Evolutionary conservation across 495 filamentous ascomycete species (phyloP).

Genomic region (Pyronema omphalodes): DNA sequence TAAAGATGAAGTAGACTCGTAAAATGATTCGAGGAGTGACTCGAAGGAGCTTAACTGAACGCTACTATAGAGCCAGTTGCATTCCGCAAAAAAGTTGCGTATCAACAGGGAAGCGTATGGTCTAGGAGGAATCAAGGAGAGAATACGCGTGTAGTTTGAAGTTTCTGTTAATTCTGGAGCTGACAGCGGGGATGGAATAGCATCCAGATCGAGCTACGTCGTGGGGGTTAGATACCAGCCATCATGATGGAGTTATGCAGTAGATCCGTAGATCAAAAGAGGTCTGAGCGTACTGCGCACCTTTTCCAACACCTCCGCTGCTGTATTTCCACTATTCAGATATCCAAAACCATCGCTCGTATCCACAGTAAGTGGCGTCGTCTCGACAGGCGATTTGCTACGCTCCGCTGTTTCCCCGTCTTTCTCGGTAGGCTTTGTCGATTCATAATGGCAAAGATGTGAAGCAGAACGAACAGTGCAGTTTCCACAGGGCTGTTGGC

Average conservation of each 20-base stretch:
- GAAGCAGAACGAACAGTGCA: constrained; percentile 29
- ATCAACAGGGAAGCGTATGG: constrained; percentile 36
- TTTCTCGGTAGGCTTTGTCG: constrained; percentile 7
- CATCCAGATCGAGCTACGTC: not conserved
- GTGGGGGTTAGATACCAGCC: not conserved
- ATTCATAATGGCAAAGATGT: constrained; percentile 25
- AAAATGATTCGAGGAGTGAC: constrained; percentile 34
- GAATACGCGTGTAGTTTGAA: constrained; percentile 17
- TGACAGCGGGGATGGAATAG: too few species aligned
- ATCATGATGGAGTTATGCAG: too few species aligned
- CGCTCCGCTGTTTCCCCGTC: not conserved
- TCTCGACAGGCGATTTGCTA: constrained; percentile 10
- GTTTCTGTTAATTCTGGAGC: constrained; percentile 1
- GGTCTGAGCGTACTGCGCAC: constrained; percentile 8
- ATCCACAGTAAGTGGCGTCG: constrained; percentile 13
- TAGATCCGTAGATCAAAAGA: not conserved
- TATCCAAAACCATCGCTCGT: constrained; percentile 17
- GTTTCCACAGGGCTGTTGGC: constrained; percentile 42
- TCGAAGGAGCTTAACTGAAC: constrained; percentile 36
- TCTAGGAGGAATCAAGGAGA: constrained; percentile 29
- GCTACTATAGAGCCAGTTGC: constrained; percentile 42
- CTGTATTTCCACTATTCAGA: constrained; percentile 14
- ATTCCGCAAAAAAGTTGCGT: constrained; percentile 35
- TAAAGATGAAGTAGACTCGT: constrained; percentile 10
- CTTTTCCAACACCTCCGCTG: constrained; percentile 22